These are phyloP conservation scores for Penicillium crustosum DNA, from an alignment of 2,329 filamentous ascomycete species.

Conservation along the genomic window DNA sequence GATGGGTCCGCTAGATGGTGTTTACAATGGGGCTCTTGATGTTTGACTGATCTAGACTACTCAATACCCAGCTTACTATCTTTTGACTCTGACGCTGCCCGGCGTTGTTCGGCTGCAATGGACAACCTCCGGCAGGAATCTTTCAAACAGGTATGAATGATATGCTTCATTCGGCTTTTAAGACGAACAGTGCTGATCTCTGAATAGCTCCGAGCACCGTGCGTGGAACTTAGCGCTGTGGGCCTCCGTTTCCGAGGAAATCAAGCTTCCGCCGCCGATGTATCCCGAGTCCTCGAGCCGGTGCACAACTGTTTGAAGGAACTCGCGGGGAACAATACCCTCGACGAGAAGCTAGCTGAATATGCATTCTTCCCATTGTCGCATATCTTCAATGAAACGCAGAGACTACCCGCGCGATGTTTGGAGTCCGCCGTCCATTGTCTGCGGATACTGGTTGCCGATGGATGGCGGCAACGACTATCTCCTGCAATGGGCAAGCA, in stretches of 20 bases:
- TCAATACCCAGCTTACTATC: not conserved
- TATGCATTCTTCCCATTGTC: slow-evolving; percentile 94
- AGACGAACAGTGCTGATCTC: not conserved
- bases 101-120: slow-evolving; percentile 27
- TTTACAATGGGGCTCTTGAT: not conserved
- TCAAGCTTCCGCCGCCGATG: slow-evolving; percentile 46
- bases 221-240: slow-evolving; percentile 58
- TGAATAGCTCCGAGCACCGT: slow-evolving; percentile 56
- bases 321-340: slow-evolving; percentile 41
- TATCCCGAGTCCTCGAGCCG: slow-evolving; percentile 50
- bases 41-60: not conserved
- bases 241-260: slow-evolving; percentile 52
- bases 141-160: slow-evolving; percentile 41
- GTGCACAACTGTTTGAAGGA: slow-evolving; percentile 42
- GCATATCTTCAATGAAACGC: slow-evolving; percentile 76
- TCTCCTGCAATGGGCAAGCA: slow-evolving; percentile 74
- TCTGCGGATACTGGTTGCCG: slow-evolving; percentile 67
- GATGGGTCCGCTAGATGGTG: not conserved
- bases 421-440: slow-evolving; percentile 77
- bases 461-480: slow-evolving; percentile 76
- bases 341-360: slow-evolving; percentile 84
- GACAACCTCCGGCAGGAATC: slow-evolving; percentile 41
- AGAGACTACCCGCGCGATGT: slow-evolving; percentile 65
- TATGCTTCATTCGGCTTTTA: not conserved
- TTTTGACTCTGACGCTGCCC: not conserved